Percentiles rank a stretch among this genome's conserved stretches.
phyloP scores from a whole-genome alignment of 192 early-diverging fungal species.

The Coemansia sp. region DNA sequence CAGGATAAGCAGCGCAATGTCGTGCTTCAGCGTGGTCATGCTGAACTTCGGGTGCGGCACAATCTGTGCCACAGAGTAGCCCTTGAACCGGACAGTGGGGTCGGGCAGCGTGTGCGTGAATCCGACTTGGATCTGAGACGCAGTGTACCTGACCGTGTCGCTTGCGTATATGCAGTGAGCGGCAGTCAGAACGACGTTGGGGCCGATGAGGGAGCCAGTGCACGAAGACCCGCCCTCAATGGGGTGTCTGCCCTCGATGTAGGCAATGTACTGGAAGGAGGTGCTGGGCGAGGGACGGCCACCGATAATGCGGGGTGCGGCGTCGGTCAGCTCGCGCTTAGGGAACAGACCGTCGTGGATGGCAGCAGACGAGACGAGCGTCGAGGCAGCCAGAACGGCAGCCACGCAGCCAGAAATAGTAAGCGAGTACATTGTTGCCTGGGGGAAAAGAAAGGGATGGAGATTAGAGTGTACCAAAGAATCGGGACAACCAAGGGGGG shows the following conservation, averaged over 20 bases:
- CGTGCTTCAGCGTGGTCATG: constrained; percentile 22
- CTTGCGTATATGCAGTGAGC: constrained; percentile 40
- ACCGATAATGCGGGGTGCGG: constrained; percentile 44
- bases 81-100: constrained; percentile 11
- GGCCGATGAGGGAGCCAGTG: constrained; percentile 50
- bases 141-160: not conserved
- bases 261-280: constrained; percentile 41
- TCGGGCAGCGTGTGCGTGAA: constrained; percentile 27
- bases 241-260: constrained; percentile 17
- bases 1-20: constrained; percentile 47
- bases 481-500: not conserved
- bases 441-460: not conserved
- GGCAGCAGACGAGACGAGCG: constrained; percentile 2
- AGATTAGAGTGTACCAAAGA: not conserved
- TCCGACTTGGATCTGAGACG: constrained; percentile 24
- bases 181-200: constrained; percentile 53
- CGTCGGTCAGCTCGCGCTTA: constrained; percentile 5
- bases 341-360: not conserved
- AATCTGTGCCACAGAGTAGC: constrained; percentile 25
- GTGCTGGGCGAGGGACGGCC: constrained; percentile 14
- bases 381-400: constrained; percentile 2
- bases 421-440: not conserved
- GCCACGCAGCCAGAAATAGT: constrained; percentile 4
- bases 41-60: constrained; percentile 31
- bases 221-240: constrained; percentile 19